Evolutionary conservation across 768 basidiomycete genomes (phyloP).

Genomic region (Trametes cingulata): DNA sequence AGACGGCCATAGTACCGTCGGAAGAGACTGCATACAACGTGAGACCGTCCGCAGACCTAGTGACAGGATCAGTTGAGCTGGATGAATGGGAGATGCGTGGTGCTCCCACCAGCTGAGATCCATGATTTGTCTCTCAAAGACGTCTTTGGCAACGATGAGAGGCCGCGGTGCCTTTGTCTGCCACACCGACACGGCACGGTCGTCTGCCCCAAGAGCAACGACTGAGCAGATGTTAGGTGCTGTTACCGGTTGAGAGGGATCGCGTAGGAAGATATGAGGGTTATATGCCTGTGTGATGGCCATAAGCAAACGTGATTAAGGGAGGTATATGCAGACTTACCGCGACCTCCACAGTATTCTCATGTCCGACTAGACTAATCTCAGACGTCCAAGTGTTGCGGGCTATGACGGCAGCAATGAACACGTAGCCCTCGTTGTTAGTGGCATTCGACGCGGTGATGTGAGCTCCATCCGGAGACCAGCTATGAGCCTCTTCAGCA

Average conservation of each 20-base stretch:
- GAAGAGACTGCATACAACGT: conserved; percentile 94
- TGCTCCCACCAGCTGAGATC: conserved; percentile 83
- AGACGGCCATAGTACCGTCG: conserved; percentile 90
- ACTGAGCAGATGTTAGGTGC: conserved; percentile 89
- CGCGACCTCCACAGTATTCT: conserved; percentile 95
- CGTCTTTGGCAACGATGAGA: conserved; percentile 89
- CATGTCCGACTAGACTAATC: conserved; percentile 94
- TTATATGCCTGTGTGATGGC: conserved; percentile 74
- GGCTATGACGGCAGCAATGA: conserved; percentile 94
- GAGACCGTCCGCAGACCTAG: conserved; percentile 89
- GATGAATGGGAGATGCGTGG: conserved; percentile 6
- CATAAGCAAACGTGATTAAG: conserved; percentile 1
- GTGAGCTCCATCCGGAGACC: conserved; percentile 99
- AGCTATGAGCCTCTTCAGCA: conserved; percentile 48
- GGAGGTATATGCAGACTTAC: conserved; percentile 45
- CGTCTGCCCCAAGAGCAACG: conserved; percentile 91
- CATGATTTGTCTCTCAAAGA: conserved; percentile 93
- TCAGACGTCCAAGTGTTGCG: conserved; percentile 88
- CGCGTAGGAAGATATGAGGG: conserved; percentile 89
- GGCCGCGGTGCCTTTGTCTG: conserved; percentile 91
- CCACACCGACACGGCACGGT: conserved; percentile 94
- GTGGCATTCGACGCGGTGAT: conserved; percentile 98
- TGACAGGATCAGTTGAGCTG: not conserved
- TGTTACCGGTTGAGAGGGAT: conserved; percentile 62
- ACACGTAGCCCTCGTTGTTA: conserved; percentile 94